phyloP scores from a whole-genome alignment of 805 yeast species.

The Starmera pachycereana region DNA sequence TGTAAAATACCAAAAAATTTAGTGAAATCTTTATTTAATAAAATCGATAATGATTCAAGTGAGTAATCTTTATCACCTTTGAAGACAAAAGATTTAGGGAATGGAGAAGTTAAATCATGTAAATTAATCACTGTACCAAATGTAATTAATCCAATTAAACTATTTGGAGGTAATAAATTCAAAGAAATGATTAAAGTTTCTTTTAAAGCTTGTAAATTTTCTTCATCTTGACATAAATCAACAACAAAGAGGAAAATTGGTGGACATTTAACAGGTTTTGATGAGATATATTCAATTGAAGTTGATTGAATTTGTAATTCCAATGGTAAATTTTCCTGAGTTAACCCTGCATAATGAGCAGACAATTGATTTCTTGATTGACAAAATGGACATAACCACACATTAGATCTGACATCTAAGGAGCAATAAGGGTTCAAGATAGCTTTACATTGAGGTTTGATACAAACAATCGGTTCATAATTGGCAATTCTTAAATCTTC shows the following conservation, averaged over 20 bases:
- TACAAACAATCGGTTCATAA: conserved; percentile 80
- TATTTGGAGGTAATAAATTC: conserved; percentile 78
- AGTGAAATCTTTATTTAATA: conserved; percentile 37
- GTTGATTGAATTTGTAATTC: conserved; percentile 63
- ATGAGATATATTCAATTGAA: conserved; percentile 77
- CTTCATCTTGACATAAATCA: conserved; percentile 85
- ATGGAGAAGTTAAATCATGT: conserved; percentile 65
- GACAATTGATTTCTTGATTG: conserved; percentile 71
- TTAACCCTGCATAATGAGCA: conserved; percentile 65
- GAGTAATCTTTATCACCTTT: conserved; percentile 82
- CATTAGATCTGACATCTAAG: conserved; percentile 61
- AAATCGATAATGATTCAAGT: conserved; percentile 42
- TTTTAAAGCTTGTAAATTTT: conserved; percentile 73
- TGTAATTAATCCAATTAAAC: conserved; percentile 79
- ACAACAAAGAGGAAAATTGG: conserved; percentile 81
- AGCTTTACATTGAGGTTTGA: conserved; percentile 68
- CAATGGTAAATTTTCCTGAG: conserved; percentile 68
- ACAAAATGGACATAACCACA: conserved; percentile 87
- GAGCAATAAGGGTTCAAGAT: conserved; percentile 82
- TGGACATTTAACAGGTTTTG: conserved; percentile 72
- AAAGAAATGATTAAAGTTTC: conserved; percentile 70
- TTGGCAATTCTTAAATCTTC: conserved; percentile 68
- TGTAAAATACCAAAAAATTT: conserved; percentile 67
- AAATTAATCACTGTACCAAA: conserved; percentile 86
- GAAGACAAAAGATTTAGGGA: conserved; percentile 71